Percentiles rank a stretch among this genome's conserved stretches.
Evolutionary conservation across 345 rosid genomes (phyloP).

Genomic region (Pugionium cornutum): DNA sequence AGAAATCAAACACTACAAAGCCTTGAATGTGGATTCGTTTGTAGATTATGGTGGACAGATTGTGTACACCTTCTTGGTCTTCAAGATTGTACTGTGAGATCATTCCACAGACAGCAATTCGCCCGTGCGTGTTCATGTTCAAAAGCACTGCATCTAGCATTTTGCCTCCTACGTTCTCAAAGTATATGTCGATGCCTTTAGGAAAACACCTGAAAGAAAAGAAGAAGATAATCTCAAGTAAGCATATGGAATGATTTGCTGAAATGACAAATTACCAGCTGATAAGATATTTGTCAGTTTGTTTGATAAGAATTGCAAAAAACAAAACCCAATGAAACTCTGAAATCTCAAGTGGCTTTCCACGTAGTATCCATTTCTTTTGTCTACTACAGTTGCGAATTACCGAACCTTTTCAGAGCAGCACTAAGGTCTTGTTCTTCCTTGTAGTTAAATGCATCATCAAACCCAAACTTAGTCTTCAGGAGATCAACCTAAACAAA

Average conservation of each 20-base stretch:
- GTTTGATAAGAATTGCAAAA: no score
- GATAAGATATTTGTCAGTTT: no score
- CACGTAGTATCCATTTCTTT: neutral
- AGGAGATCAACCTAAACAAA: constrained; percentile 56
- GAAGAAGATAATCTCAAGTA: neutral
- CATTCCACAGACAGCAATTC: constrained; percentile 55
- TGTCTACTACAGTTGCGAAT: constrained; percentile 17
- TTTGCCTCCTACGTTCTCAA: constrained; percentile 55
- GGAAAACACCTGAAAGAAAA: constrained; percentile 30
- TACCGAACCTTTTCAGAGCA: constrained; percentile 57
- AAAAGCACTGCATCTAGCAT: constrained; percentile 19
- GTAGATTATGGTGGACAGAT: constrained; percentile 29
- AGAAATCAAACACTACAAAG: constrained; percentile 47
- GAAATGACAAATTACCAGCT: no score
- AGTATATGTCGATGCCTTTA: constrained; percentile 59
- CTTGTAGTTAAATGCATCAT: constrained; percentile 79
- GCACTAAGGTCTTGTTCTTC: constrained; percentile 54
- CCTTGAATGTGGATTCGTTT: constrained; percentile 46
- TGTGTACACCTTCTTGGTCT: constrained; percentile 44
- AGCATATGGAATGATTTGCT: no score
- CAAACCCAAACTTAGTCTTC: constrained; percentile 63
- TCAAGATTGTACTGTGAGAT: constrained; percentile 58
- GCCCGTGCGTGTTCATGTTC: constrained; percentile 50
- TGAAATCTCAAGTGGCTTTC: no score
- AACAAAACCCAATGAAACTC: no score